Base-by-base conservation (phyloP, 495 filamentous ascomycete species). In the Aspergillus ostianus region DNA sequence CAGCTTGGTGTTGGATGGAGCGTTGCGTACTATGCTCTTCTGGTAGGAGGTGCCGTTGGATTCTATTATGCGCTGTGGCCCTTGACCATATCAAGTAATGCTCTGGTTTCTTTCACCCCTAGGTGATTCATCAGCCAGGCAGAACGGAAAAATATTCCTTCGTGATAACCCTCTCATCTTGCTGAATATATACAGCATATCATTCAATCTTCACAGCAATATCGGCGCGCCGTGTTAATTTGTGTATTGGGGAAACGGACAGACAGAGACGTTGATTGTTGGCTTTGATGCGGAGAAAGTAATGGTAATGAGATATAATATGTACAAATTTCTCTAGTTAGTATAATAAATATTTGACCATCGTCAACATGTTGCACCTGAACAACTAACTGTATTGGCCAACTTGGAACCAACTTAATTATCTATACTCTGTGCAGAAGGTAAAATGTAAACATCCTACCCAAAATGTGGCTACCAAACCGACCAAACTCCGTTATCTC, bases 61-160 rank as follows among this genome's bases (percentile, higher is more conserved):
- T 98, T 91, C 74, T 91, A 82, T 58, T 80, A 66, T 63, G 67
- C 78, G 30, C 66, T 97, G 49, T 95, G 88, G 82, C 70, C 75
- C n/a, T 75, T 95, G 72, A 95, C 92, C 0, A 82, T 89, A 68
- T 82, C 68, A 27, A 60, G 71, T 53, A 60, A 76, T 68, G 79
- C 80, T 13, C 64, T 85, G 62, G 70, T 57, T 10, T 54, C 59
- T 4, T 65, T 68, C 48, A 52, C 62, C 7, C 21, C 17, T 12
- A 15, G 18, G 8, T 58, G 30, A 30, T 17, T 15, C 4, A 41
- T 10, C 36, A 10, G 10, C 10, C 36, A 32, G 27, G 23, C 23
- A 26, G 23, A 26, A 26, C 23, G 23, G 23, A 26, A 29, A 20
- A n/a, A 53, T 4, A 15, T 8, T 17, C 10, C 10, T 41, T 15